Evolutionary conservation across 2,329 filamentous ascomycete genomes (phyloP).

Genomic region (Microdochium trichocladiopsis): DNA sequence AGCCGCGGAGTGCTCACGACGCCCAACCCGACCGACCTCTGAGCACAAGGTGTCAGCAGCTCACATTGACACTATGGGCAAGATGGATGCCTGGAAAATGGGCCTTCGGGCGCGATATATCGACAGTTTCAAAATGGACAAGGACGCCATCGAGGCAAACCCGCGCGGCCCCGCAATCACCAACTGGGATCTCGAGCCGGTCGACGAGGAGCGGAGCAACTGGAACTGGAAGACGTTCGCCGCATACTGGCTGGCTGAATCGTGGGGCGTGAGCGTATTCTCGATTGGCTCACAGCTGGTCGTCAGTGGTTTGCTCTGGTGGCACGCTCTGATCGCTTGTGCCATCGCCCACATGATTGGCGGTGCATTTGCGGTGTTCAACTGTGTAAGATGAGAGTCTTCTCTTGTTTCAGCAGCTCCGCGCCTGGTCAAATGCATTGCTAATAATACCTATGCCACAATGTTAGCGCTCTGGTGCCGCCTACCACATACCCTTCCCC

Average conservation of each 20-base stretch:
- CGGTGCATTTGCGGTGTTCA: neutral
- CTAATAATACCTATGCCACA: no score
- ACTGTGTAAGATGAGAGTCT: neutral
- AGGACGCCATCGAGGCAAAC: neutral
- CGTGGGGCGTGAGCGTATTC: neutral
- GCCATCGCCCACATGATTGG: neutral
- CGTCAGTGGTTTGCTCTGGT: neutral
- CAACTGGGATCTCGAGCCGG: neutral
- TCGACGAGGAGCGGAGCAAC: neutral
- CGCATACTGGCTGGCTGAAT: neutral
- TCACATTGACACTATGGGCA: neutral
- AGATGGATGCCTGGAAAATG: no score
- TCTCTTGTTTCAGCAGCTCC: neutral
- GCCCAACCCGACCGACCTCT: no score
- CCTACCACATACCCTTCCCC: neutral
- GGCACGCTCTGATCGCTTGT: neutral
- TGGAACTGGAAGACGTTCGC: neutral
- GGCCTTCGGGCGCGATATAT: neutral
- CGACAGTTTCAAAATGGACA: neutral
- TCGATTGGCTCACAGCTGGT: neutral
- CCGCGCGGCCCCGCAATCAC: neutral
- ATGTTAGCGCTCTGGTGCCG: neutral
- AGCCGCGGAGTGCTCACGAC: no score
- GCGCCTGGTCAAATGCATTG: no score
- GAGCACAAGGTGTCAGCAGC: no score